Base-by-base conservation (phyloP, 2,329 filamentous ascomycete genomes). In the Cladobotryum mycophilum region DNA sequence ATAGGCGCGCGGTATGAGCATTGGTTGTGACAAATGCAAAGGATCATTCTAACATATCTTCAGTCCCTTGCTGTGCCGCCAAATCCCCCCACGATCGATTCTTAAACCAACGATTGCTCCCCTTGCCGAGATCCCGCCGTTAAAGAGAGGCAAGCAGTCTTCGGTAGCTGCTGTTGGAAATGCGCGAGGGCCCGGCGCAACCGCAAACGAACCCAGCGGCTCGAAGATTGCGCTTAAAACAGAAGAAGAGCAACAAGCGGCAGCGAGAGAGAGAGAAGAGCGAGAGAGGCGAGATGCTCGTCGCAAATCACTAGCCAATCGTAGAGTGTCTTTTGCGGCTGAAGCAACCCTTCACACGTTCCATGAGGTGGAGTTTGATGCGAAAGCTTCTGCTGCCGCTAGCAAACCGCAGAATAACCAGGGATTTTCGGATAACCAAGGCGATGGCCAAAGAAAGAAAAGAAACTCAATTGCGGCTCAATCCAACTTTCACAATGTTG, bases 281-380 rank as follows among this genome's bases (percentile, higher is more conserved):
- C 77, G 79, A 40, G 85, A 92, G 60, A 81, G 90, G 49, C 81
- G 90, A 59, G 93, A 95, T 66, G 91, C 89, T 41, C 85, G 93
- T 56, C 81, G 93, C 59, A 97, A 97, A 67, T 96, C 91, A 15
- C 79, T 96, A 51, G 90, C 92, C 44, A 95, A 93, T 66, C 84
- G 93, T 62, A 84, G 93, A 63, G 93, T 99, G 34, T 97, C 92
- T 0, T 99, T 99, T 68, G 93, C 93, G 4, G 93, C 93, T 1
- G 93, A 99, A 70, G 93, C 93, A 12, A 99, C 93, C 3, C 77
- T 99, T 35, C 93, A 99, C 66, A 99, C 93, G 0, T 97, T 95
- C 78, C 91, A 97, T 63, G 91, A 93, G 50, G 82, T 96, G 41
- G 92, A 97, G 64, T 30, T 30, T 30, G 25, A 30, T 30, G 25